Base-by-base conservation (phyloP, 2,329 filamentous ascomycete species). In the Ceratocystis smalleyi region DNA sequence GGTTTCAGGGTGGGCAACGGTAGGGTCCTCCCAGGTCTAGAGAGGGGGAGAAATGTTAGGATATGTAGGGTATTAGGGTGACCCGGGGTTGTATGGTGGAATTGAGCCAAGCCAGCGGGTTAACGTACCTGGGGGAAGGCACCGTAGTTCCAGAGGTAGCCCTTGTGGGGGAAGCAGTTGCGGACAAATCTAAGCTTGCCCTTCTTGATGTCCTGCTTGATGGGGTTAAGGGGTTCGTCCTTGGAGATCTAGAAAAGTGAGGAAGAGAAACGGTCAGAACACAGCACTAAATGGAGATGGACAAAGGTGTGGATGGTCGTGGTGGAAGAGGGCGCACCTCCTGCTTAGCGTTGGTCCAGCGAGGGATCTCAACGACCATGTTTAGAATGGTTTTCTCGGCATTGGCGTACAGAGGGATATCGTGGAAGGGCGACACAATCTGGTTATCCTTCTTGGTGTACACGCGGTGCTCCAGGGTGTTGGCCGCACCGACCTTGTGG, bases 91-190 rank as follows among this genome's bases (percentile, higher is more conserved):
- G 24, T 55, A 27, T 62, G 54, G 40, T 1, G 10, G 57, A 22
- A 17, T 6, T 60, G 64, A 59, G 45, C 4, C 3, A 4, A 15
- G 12, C 35, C 10, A 40, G 3, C 15, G 12, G 12, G 3, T 12
- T 40, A 5, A 72, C 82, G 74, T 82, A 94, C 90, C 82, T 94
- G 90, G 72, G 94, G 94, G 86, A 99, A 97, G 77, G 91, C 91
- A 80, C 94, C 94, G 80, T 99, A 99, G 85, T 99, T 99, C 94
- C 94, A 99, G 72, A 99, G 89, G 79, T 99, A 99, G 70, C 94
- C 94, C 85, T 99, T 97, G 88, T 99, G 94, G 72, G 94, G 94
- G 85, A 99, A 99, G 87, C 94, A 99, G 87, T 99, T 99, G 80
- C 94, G 91, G 76, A 99, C 94, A 76, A 87, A 99, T 74, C 94